Evolutionary conservation across 352 stramenopile species (phyloP).

Genomic region (Pythium utonaiense): DNA sequence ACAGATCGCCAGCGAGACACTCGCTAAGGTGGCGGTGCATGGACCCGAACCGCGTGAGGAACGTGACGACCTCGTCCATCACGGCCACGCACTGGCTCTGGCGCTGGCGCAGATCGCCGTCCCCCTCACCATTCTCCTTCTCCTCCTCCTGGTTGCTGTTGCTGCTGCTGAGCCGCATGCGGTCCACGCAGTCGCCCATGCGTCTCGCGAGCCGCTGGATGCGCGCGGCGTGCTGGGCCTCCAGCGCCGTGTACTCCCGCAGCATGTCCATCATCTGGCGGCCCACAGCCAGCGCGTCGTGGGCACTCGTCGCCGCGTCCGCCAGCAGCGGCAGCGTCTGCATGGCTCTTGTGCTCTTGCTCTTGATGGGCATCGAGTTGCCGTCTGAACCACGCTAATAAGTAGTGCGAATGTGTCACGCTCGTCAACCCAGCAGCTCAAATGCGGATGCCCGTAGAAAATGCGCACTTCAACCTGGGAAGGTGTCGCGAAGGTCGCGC

Average conservation of each 20-base stretch:
- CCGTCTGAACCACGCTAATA: too few species aligned
- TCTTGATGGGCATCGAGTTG: conserved; percentile 12
- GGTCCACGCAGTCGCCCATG: conserved; percentile 26
- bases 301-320: conserved; percentile 15
- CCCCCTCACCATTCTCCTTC: neutral
- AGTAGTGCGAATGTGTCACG: too few species aligned
- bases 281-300: conserved; percentile 19
- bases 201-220: conserved; percentile 18
- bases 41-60: conserved; percentile 28
- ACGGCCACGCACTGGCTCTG: conserved; percentile 25
- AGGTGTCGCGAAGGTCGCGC: conserved; percentile 9
- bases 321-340: neutral
- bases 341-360: neutral
- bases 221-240: conserved; percentile 23
- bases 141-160: neutral
- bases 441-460: conserved; percentile 15
- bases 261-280: conserved; percentile 29
- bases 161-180: conserved; percentile 7
- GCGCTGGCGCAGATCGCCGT: conserved; percentile 6
- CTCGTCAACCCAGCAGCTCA: conserved; percentile 1
- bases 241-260: conserved; percentile 27
- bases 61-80: conserved; percentile 35
- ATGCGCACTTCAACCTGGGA: conserved; percentile 25
- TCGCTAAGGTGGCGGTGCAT: conserved; percentile 30
- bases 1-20: conserved; percentile 21